Conservation (phyloP, 2,329 filamentous ascomycete species). For the Ceratocystis alfenasii region DNA sequence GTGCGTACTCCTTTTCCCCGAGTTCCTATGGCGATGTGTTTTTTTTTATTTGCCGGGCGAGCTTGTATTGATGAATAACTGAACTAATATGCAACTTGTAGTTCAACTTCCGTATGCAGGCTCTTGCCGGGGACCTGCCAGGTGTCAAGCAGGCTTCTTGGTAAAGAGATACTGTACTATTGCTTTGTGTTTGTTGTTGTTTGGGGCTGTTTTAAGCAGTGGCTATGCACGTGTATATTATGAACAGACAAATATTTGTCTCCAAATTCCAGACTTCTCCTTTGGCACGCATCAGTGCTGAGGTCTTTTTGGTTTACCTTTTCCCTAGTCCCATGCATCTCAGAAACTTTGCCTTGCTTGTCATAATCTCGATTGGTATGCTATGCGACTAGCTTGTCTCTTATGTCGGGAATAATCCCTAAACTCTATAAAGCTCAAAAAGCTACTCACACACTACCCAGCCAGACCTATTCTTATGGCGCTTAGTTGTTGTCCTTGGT, state of each 20-base stretch:
- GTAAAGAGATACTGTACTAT: slow-evolving; percentile 42
- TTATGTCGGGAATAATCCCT: neutral
- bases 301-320: neutral
- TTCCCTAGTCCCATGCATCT: neutral
- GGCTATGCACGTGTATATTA: slow-evolving; percentile 18
- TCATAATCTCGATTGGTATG: neutral
- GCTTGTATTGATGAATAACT: neutral
- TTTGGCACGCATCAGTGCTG: neutral
- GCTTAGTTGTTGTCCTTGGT: slow-evolving; percentile 15
- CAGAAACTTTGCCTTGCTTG: neutral
- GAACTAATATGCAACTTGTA: slow-evolving; percentile 30
- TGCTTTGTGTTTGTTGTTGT: neutral
- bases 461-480: neutral
- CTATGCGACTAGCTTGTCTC: neutral
- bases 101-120: slow-evolving; percentile 90
- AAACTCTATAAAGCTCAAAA: neutral
- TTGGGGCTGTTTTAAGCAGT: neutral
- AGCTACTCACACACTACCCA: neutral
- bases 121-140: slow-evolving; percentile 70
- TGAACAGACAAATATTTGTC: slow-evolving; percentile 15
- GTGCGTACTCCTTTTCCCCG: slow-evolving; percentile 43
- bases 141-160: slow-evolving; percentile 95
- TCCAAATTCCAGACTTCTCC: neutral
- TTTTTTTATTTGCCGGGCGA: neutral
- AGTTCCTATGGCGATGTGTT: neutral